phyloP scores from a whole-genome alignment of 1,284 basidiomycete species.

The Heterobasidion annosum region DNA sequence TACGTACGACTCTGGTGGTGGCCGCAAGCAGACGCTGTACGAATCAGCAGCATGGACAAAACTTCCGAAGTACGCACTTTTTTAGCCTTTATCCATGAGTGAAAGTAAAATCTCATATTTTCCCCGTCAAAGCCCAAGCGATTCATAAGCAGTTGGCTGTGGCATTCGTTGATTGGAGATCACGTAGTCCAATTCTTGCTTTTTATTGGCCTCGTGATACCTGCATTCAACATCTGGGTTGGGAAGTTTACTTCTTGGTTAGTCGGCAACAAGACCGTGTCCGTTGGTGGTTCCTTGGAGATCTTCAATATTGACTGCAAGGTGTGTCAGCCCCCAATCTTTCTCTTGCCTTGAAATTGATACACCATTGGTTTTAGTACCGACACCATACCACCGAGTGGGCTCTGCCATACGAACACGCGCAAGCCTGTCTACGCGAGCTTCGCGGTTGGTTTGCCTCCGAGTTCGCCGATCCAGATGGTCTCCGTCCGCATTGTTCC shows the following conservation, averaged over 20 bases:
- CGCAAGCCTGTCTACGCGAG: conserved; percentile 63
- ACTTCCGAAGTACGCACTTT: conserved; percentile 58
- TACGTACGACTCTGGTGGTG: conserved; percentile 95
- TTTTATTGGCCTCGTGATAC: conserved; percentile 56
- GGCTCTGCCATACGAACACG: conserved; percentile 71
- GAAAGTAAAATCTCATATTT: conserved; percentile 2
- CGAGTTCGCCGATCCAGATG: conserved; percentile 60
- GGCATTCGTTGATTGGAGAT: conserved; percentile 59
- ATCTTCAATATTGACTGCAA: conserved; percentile 83
- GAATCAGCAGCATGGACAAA: conserved; percentile 70
- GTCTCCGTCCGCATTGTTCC: conserved; percentile 85
- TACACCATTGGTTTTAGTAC: conserved; percentile 39
- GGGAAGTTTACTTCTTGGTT: conserved; percentile 57
- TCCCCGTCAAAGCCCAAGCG: conserved; percentile 30
- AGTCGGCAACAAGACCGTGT: conserved; percentile 33
- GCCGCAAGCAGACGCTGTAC: conserved; percentile 69
- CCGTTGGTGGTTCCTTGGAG: conserved; percentile 65
- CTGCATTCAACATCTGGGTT: conserved; percentile 43
- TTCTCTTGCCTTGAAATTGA: conserved; percentile 10
- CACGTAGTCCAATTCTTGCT: conserved; percentile 77
- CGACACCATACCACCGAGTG: conserved; percentile 90
- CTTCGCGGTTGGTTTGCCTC: conserved; percentile 68
- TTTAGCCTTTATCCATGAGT: neutral
- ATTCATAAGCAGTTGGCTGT: conserved; percentile 56
- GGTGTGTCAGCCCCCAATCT: conserved; percentile 30